A percentile compares a stretch with the other conserved stretches of the same genome.
These are phyloP conservation scores for Quercus parvula DNA, from an alignment of 306 rosid genomes.

Conservation along the genomic window DNA sequence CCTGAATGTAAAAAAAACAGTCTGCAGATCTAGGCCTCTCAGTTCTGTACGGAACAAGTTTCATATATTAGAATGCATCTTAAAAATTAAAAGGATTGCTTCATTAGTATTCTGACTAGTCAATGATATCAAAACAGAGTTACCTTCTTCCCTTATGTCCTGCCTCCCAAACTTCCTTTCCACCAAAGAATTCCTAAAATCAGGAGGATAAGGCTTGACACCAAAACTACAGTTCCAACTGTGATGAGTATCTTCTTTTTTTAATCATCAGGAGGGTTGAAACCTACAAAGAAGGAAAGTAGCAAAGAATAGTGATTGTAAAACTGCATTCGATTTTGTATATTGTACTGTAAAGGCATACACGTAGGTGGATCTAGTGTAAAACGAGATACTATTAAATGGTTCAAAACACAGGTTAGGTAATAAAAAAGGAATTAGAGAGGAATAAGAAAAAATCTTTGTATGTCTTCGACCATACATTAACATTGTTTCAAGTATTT, in stretches of 20 bases:
- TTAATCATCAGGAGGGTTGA: constrained; percentile 2
- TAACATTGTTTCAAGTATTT: not conserved
- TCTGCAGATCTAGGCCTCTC: constrained; percentile 15
- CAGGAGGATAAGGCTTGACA: not conserved
- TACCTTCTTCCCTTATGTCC: constrained; percentile 22
- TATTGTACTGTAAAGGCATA: not conserved
- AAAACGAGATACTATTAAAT: not conserved
- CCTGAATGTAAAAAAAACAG: constrained; percentile 14
- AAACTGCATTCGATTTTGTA: not conserved
- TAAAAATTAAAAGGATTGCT: constrained; percentile 6
- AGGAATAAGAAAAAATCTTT: not conserved
- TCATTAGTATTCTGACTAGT: not conserved
- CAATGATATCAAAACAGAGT: not conserved
- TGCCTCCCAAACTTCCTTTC: constrained; percentile 8
- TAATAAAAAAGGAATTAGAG: not conserved
- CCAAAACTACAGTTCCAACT: not conserved
- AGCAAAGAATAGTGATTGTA: not conserved
- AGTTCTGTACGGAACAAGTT: not conserved
- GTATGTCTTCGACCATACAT: not conserved
- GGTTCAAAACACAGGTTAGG: not conserved
- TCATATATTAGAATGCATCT: not conserved
- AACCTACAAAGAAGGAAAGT: constrained; percentile 1
- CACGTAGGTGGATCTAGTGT: not conserved
- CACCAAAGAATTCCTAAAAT: constrained; percentile 16
- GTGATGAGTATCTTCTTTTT: constrained; percentile 1